These are phyloP conservation scores for Penicillium sp. DNA, from an alignment of 2,329 filamentous ascomycete species.

Conservation along the genomic window DNA sequence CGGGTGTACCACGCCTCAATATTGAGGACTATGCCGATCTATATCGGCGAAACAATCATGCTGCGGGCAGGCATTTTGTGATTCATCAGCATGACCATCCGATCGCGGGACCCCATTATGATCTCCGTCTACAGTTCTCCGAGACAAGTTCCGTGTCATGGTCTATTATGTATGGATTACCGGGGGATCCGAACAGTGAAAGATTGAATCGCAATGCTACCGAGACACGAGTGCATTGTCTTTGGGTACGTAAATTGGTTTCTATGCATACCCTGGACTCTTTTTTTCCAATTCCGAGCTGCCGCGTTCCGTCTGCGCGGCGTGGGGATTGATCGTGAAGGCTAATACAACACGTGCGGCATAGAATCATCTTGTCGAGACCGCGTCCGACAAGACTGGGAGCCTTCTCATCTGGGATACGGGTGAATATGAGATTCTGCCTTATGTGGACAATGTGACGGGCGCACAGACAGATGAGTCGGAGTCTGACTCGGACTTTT, in stretches of 20 bases:
- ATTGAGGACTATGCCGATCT: conserved; percentile 41
- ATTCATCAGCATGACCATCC: conserved; percentile 71
- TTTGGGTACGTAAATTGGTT: conserved; percentile 44
- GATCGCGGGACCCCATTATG: conserved; percentile 62
- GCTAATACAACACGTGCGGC: not conserved
- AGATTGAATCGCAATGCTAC: conserved; percentile 55
- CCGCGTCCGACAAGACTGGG: conserved; percentile 49
- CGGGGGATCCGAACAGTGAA: conserved; percentile 52
- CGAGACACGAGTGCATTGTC: conserved; percentile 56
- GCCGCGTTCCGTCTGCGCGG: too few species aligned
- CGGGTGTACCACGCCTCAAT: conserved; percentile 29
- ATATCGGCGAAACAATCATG: conserved; percentile 44
- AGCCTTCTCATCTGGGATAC: conserved; percentile 60
- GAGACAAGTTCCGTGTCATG: conserved; percentile 59
- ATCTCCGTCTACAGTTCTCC: conserved; percentile 65
- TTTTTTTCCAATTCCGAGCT: too few species aligned
- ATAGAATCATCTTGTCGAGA: conserved; percentile 58
- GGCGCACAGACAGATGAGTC: conserved; percentile 36
- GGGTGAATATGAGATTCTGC: conserved; percentile 52
- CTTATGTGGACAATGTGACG: conserved; percentile 31
- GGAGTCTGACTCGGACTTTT: conserved; percentile 14
- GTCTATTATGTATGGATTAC: conserved; percentile 58
- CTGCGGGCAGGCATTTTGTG: conserved; percentile 55
- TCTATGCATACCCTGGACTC: too few species aligned
- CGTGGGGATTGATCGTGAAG: not conserved